Base-by-base conservation (phyloP, 805 yeast genomes). In the Ogataea corticis region DNA sequence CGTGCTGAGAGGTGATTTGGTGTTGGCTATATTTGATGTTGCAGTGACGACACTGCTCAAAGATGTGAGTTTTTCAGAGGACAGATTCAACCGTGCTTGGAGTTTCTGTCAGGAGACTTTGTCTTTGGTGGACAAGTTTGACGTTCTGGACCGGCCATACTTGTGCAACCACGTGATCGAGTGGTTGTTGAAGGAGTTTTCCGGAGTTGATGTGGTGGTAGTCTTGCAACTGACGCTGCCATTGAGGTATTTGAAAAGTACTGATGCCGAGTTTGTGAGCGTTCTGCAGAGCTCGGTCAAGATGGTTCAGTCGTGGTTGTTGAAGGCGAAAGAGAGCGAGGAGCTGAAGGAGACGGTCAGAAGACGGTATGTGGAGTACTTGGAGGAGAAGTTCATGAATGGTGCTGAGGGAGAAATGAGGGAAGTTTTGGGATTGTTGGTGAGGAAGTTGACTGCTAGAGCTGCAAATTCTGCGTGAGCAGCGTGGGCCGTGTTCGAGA, bases 1-100 rank as follows among this genome's bases (percentile, higher is more conserved):
- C 7, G 92, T 89, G 0, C 63, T 86, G 46, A 76, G 77, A 48
- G 92, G 94, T 45, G 89, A 85, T 58, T 73, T 86, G 44, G 86
- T 86, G 1, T 63, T 84, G 45, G 76, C 87, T 0, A 75, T 92
- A 52, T 80, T 82, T 71, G 81, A 92, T 71, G 67, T 82, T 58
- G 82, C 83, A 45, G 70, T 82, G 69, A 65, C 81, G 57, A 69
- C 77, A 3, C 54, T 82, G 27, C 44, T 61, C 7, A 60, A 71
- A 45, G 46, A 59, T 16, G 52, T 63, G 11, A 36, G 35, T 10
- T 21, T 48, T 15, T 18, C 47, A n/a, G 44, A 60, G 10, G 63
- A 54, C 14, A 51, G 70, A 42, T 70, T 73, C 40, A 71, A 67
- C 14, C 71, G 75, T 44, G 63, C 75, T 2, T 61, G 71, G 49